Base-by-base conservation (phyloP, 257 asterid genomes). In the Capsicum baccatum region DNA sequence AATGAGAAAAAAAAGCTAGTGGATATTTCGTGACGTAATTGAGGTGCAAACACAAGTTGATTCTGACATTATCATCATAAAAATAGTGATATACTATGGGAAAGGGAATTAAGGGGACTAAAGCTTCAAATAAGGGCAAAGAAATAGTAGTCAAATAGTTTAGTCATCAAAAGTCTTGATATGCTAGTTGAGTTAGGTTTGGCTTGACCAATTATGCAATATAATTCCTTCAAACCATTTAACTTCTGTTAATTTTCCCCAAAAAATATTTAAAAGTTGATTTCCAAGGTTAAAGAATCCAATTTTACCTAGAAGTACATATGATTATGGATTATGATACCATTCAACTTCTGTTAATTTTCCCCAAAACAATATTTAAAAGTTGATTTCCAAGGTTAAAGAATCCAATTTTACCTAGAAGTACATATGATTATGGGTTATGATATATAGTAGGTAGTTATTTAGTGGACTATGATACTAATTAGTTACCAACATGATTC, bases 121-220 rank as follows among this genome's bases (percentile, higher is more conserved):
- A 26, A 26, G 33, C 33, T 26, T 26, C 33, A 26, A 64, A 13
- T 10, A 26, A 26, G 33, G 33, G 33, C 33, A 66, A 55, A 17
- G 9, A 35, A 76, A 39, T 26, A 26, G 33, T 26, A 26, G 33
- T 26, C 33, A 26, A 26, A 26, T 26, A 1, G 33, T 26, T 26
- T 26, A 26, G 33, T 26, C 33, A 26, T 26, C 33, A 26, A 1
- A 26, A 26, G 33, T 26, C 33, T 26, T 26, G 33, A 26, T 26
- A 26, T 26, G 33, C 33, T 26, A 26, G 33, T 80, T 86, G 88
- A 79, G 91, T 26, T 26, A 26, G 33, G 33, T 26, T 26, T 26
- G 33, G 33, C 33, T 26, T 26, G 33, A 26, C 33, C 33, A 26
- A 26, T 1, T 26, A 26, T 26, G 33, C 33, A 26, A 26, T 26